These are phyloP conservation scores for Tricharina praecox DNA, from an alignment of 495 filamentous ascomycete species.

Conservation along the genomic window DNA sequence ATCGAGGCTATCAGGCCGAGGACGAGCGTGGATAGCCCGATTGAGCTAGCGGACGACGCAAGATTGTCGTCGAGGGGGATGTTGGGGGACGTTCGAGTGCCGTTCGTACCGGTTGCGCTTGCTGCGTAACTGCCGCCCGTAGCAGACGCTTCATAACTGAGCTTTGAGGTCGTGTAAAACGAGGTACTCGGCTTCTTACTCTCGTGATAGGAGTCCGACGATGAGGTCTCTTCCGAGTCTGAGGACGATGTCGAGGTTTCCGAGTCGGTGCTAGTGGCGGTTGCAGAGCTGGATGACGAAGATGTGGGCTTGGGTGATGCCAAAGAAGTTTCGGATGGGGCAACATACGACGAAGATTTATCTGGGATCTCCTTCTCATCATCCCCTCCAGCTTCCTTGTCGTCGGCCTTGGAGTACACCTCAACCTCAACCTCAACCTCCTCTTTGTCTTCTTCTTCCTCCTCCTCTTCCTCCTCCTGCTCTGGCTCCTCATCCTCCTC, in stretches of 20 bases:
- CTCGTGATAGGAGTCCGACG: not conserved
- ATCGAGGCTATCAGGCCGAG: too few relatives aligned
- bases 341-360: constrained; percentile 2
- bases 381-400: not conserved
- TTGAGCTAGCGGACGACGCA: not conserved
- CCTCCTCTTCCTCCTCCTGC: too few relatives aligned
- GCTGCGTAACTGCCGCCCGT: not conserved
- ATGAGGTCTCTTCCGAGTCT: not conserved
- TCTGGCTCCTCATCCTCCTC: too few relatives aligned
- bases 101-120: too few relatives aligned
- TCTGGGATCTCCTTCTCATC: not conserved
- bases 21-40: not conserved
- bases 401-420: not conserved
- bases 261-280: not conserved
- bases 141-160: not conserved
- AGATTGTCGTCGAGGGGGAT: not conserved
- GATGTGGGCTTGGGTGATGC: not conserved
- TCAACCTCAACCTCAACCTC: not conserved
- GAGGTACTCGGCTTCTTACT: not conserved
- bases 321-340: not conserved
- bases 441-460: not conserved
- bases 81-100: not conserved
- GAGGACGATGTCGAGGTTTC: not conserved
- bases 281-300: constrained; percentile 1
- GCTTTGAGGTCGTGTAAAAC: not conserved